These are phyloP conservation scores for Globisporangium radiosum DNA, from an alignment of 352 stramenopile species.

Conservation along the genomic window DNA sequence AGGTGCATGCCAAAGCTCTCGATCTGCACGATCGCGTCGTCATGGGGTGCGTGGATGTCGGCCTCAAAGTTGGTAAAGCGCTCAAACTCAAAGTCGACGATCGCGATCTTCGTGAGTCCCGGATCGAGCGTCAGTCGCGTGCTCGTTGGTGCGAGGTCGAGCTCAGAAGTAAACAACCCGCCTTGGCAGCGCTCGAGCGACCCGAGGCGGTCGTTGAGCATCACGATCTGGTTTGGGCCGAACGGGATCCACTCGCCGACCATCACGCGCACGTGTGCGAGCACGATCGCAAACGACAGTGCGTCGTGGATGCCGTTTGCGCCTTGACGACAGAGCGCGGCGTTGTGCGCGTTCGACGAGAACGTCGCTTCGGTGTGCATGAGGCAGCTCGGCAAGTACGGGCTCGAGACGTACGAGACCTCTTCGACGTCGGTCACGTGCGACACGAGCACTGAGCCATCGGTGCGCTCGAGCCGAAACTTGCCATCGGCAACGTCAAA, in stretches of 20 bases:
- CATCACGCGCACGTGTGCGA: constrained; percentile 96
- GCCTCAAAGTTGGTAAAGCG: constrained; percentile 98
- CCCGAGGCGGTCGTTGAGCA: constrained; percentile 95
- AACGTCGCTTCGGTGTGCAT: constrained; percentile 90
- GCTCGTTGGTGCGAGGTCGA: constrained; percentile 81
- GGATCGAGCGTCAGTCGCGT: constrained; percentile 79
- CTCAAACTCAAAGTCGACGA: constrained; percentile 97
- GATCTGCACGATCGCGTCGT: constrained; percentile 94
- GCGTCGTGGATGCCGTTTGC: constrained; percentile 89
- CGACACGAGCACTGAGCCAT: constrained; percentile 87
- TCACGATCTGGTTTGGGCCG: constrained; percentile 96
- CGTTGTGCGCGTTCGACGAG: constrained; percentile 92
- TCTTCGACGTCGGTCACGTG: constrained; percentile 95
- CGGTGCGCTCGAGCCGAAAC: constrained; percentile 81
- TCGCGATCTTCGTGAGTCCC: constrained; percentile 94
- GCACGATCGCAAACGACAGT: constrained; percentile 93
- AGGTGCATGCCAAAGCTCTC: constrained; percentile 95
- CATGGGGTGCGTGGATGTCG: constrained; percentile 93
- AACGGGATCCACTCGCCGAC: constrained; percentile 98
- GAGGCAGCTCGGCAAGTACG: constrained; percentile 95
- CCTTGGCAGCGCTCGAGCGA: constrained; percentile 95
- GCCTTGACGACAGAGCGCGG: constrained; percentile 79
- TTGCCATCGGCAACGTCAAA: constrained; percentile 85
- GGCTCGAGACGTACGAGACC: constrained; percentile 96
- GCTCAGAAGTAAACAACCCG: constrained; percentile 93